Base-by-base conservation (phyloP, 2,329 filamentous ascomycete species). In the Aspergillus sp. region DNA sequence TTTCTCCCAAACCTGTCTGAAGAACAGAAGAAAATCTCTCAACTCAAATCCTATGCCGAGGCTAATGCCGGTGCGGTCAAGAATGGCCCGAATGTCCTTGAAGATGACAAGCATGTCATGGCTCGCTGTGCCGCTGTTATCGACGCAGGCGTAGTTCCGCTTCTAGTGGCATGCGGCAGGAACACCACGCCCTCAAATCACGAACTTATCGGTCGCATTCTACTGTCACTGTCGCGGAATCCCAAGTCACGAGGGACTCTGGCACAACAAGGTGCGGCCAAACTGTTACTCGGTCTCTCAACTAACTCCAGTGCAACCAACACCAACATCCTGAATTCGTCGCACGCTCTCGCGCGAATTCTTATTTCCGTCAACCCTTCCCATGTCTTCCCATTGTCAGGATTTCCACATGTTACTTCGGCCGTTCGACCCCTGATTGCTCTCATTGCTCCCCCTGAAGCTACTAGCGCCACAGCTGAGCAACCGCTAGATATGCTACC, bases 21-120 rank as follows among this genome's bases (percentile, higher is more conserved):
- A 62, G 95, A 99, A 74, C 89, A 97, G 68, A 95, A 93, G 77
- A 91, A 90, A 69, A 91, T 99, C 78, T 85, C 85, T 5, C 90
- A 99, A 72, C 83, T 99, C 45, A 97, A 96, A 78, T 91, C 92
- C 2, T 99, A 98, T 68, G 95, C 95, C 13, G 91, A 96, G 70
- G 89, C 91, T 0, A 87, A 87, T 69, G 88, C 91, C 0, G 86
- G 86, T 5, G 92, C 91, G 68, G 84, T 85, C 60, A 70, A 83
- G n/a, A 74, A 78, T 2, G 71, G 73, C 19, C 72, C 80, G 0
- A 86, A 93, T 68, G 84, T 86, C 7, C 79, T 96, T 0, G 88
- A 95, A 57, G 85, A 92, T 60, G 88, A 96, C 57, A 81, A 87
- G 2, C 86, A 90, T 63, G 92, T 96, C 34, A 81, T 84, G 15